A percentile compares a stretch with the other conserved stretches of the same genome.
Evolutionary conservation across 2,329 filamentous ascomycete species (phyloP).

Genomic region (Ophiostoma triangulosporum): DNA sequence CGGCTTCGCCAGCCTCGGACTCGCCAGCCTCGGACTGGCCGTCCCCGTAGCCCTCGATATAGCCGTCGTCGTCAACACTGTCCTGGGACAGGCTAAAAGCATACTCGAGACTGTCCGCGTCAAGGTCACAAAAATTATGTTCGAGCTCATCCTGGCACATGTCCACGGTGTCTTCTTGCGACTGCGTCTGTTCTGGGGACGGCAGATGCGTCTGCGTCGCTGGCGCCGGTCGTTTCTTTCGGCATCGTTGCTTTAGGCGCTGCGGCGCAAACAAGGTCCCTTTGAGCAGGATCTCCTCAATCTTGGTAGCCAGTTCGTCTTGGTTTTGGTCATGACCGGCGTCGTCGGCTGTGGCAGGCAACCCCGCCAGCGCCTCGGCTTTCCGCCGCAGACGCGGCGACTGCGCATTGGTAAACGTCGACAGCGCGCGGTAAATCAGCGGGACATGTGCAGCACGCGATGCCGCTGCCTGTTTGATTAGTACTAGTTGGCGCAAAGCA

Average conservation of each 20-base stretch:
- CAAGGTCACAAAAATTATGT: not conserved
- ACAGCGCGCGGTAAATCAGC: slow-evolving; percentile 7
- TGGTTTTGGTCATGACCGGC: not conserved
- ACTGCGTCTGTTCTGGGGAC: not conserved
- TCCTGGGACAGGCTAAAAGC: not conserved
- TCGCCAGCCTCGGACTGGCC: too few relatives aligned
- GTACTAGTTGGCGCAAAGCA: not conserved
- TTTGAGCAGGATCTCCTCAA: slow-evolving; percentile 11
- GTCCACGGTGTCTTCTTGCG: not conserved
- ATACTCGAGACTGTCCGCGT: not conserved
- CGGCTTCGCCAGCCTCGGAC: not conserved
- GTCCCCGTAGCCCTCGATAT: not conserved
- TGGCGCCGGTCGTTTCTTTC: not conserved
- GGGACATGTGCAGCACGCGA: slow-evolving; percentile 5
- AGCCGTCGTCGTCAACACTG: not conserved
- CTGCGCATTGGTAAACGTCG: slow-evolving; percentile 9
- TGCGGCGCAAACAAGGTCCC: not conserved
- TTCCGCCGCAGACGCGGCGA: slow-evolving; percentile 10
- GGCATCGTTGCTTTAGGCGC: not conserved
- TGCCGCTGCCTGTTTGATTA: slow-evolving; percentile 4
- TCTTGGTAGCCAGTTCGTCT: not conserved
- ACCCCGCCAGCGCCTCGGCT: not conserved
- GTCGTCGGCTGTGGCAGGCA: not conserved
- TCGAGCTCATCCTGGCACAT: not conserved
- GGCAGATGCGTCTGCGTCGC: not conserved